These are phyloP conservation scores for Lactuca sativa DNA, from an alignment of 129 eudicot genomes.

Conservation along the genomic window DNA sequence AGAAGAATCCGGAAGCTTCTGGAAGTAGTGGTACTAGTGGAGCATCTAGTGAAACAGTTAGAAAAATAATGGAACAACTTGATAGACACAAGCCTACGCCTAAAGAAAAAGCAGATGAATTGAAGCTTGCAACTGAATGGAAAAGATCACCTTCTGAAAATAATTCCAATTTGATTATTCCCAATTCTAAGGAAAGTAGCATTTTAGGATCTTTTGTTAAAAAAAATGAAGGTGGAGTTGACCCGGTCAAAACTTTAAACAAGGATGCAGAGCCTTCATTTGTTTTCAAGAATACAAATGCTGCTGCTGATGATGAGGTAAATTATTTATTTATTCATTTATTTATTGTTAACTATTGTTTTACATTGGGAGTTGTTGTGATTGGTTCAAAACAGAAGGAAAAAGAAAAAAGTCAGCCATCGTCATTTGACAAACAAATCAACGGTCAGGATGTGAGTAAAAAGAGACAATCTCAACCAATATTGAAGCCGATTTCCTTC, in stretches of 20 bases:
- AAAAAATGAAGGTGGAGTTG: slow-evolving; percentile 28
- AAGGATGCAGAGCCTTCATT: slow-evolving; percentile 25
- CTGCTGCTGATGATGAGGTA: slow-evolving; percentile 55
- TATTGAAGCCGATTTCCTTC: slow-evolving; percentile 57
- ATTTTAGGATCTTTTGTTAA: slow-evolving; percentile 24
- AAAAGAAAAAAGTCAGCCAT: slow-evolving; percentile 32
- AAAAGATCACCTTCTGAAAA: slow-evolving; percentile 46
- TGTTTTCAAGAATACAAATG: slow-evolving; percentile 34
- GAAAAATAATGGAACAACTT: slow-evolving; percentile 70
- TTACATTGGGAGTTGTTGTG: background rate
- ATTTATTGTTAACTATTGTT: slow-evolving; percentile 7
- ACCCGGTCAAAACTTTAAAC: too few species aligned
- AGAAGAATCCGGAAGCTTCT: slow-evolving; percentile 45
- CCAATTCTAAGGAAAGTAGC: slow-evolving; percentile 13
- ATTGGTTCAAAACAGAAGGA: slow-evolving; percentile 35
- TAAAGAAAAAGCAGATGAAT: slow-evolving; percentile 69
- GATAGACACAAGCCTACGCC: slow-evolving; percentile 80
- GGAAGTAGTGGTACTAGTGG: slow-evolving; percentile 38
- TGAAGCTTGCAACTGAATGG: slow-evolving; percentile 66
- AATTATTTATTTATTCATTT: background rate
- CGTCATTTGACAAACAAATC: slow-evolving; percentile 33
- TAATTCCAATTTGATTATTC: slow-evolving; percentile 12
- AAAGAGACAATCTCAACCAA: slow-evolving; percentile 47
- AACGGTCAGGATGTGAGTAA: slow-evolving; percentile 38
- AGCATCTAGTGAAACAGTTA: slow-evolving; percentile 52